Evolutionary conservation across 2,329 filamentous ascomycete species (phyloP), one percentile per base, ranked within the genome.

Genomic region (Hypoxylon rubiginosum): DNA sequence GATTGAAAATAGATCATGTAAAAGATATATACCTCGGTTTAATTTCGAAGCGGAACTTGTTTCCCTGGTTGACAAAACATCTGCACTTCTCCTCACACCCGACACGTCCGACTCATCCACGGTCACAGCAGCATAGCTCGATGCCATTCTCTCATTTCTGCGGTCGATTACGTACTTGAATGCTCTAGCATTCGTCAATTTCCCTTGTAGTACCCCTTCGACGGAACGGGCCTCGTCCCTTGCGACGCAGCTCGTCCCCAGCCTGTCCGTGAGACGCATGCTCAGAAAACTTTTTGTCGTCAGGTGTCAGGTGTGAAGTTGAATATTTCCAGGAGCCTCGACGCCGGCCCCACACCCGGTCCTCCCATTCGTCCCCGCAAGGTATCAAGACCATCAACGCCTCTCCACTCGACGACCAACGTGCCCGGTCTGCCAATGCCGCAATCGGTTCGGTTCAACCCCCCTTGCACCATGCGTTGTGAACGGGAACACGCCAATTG

Each of bases 141-240:
- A 56, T 48, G 55, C 39, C 55, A 34, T 56, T 28, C 46, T 41
- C 43, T 62, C 45, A 26, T 21, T 28, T 54, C 58, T 62, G 46
- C 61, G 67, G 68, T 62, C 53, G 62, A 68, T 76, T 74, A 75
- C 74, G 73, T 76, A 75, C 67, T 62, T 56, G 48, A 45, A 72
- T 71, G 34, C 65, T 58, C 62, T 71, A 41, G 70, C 53, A 74
- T 75, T 72, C 68, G 69, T 67, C 66, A 28, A 56, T 58, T 62
- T 46, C 57, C 49, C 41, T 58, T 58, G 60, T 60, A 68, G 64
- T 65, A 68, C 59, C 64, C 58, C 46, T 66, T 61, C 43, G 26
- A 68, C 72, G 73, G 73, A 57, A 71, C 68, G 69, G 71, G 49
- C 56, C 68, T 70, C 52, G n/a, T 53, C 46, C 43, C 58, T 43